These are phyloP conservation scores for Hydrangea macrophylla DNA, from an alignment of 148 eudicot genomes.

Conservation along the genomic window DNA sequence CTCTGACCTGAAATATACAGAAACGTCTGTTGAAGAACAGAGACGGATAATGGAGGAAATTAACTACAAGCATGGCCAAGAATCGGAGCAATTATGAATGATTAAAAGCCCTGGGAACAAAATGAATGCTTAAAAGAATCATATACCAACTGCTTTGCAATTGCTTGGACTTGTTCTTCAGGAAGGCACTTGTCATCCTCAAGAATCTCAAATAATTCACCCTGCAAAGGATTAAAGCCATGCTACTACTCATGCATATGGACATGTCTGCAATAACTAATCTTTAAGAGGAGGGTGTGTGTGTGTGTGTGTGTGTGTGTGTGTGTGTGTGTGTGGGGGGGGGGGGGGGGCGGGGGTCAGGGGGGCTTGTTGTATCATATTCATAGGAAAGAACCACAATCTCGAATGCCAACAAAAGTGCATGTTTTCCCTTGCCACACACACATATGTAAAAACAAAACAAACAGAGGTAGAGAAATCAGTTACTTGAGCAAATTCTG, in stretches of 20 bases:
- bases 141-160: constrained; percentile 93
- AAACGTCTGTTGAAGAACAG: not conserved
- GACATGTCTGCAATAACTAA: not conserved
- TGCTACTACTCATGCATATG: not conserved
- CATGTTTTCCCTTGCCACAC: no score
- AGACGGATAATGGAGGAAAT: not conserved
- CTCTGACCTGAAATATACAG: constrained; percentile 61
- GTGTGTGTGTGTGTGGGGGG: no score
- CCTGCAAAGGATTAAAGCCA: constrained; percentile 41
- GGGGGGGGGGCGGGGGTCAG: no score
- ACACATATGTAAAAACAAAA: not conserved
- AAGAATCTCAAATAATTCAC: constrained; percentile 93
- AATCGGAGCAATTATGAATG: not conserved
- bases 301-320: no score
- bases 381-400: no score
- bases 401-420: no score
- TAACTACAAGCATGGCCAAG: not conserved
- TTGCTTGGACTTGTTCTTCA: constrained; percentile 97
- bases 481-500: constrained; percentile 94
- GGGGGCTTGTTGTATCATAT: no score
- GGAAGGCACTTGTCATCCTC: constrained; percentile 97
- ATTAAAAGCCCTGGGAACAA: not conserved
- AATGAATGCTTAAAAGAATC: constrained; percentile 2
- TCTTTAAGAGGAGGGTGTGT: no score
- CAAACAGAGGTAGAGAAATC: constrained; percentile 2